A percentile compares a stretch with the other conserved stretches of the same genome.
These are phyloP conservation scores for Coprinopsis strossmayeri DNA, from an alignment of 768 basidiomycete species.

Conservation along the genomic window DNA sequence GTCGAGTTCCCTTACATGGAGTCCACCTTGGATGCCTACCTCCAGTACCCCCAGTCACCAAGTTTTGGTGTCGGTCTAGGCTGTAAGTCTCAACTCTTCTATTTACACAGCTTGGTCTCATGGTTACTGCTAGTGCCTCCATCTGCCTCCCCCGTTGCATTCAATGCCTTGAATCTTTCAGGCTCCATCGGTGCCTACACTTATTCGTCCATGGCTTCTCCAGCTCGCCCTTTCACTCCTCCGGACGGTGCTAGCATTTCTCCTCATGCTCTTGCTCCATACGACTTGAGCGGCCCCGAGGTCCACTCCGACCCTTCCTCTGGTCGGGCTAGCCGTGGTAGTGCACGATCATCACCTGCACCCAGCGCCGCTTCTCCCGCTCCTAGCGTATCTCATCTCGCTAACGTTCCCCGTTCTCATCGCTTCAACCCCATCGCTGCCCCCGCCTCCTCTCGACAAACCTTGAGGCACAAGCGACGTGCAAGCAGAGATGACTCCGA, in stretches of 20 bases:
- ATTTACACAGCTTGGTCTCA: slow-evolving; percentile 10
- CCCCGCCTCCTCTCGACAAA: slow-evolving; percentile 44
- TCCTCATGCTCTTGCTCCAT: slow-evolving; percentile 61
- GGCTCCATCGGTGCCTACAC: slow-evolving; percentile 46
- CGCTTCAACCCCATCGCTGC: slow-evolving; percentile 73
- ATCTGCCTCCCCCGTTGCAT: slow-evolving; percentile 56
- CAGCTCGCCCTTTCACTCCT: slow-evolving; percentile 65
- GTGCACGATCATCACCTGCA: slow-evolving; percentile 48
- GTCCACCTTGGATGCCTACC: slow-evolving; percentile 44
- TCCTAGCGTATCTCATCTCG: slow-evolving; percentile 37
- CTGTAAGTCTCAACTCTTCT: slow-evolving; percentile 36
- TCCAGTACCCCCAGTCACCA: slow-evolving; percentile 58
- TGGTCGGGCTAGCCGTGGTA: slow-evolving; percentile 64
- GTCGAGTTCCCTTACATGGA: slow-evolving; percentile 44
- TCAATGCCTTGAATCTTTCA: slow-evolving; percentile 54
- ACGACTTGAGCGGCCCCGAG: slow-evolving; percentile 65
- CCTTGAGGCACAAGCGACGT: slow-evolving; percentile 41
- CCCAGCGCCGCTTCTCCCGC: not conserved
- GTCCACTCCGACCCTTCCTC: slow-evolving; percentile 67
- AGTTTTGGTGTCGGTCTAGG: slow-evolving; percentile 58
- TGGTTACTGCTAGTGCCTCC: slow-evolving; percentile 39
- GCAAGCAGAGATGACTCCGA: slow-evolving; percentile 54
- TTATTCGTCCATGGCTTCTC: slow-evolving; percentile 51
- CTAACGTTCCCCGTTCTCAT: slow-evolving; percentile 66
- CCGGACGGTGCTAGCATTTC: slow-evolving; percentile 56